Evolutionary conservation across 768 basidiomycete species (phyloP), one percentile per base, ranked within the genome.

Genomic region (Serendipita sp.): DNA sequence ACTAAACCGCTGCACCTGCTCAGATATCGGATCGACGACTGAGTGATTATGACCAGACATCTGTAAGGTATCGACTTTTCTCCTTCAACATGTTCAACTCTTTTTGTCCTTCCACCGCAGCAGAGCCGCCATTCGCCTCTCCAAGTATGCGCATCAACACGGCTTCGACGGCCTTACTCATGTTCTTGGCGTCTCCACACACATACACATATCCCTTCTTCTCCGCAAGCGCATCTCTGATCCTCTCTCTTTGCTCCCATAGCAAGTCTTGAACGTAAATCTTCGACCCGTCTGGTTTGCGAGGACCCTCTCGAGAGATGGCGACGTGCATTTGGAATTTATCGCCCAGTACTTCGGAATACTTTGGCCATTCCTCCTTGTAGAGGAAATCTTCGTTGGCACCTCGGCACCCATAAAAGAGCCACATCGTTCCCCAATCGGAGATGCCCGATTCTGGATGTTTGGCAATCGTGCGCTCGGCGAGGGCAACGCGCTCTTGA

Each of bases 201-300:
- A 97, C 90, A 75, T 97, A 97, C 2, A 96, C 81, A 74, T 94
- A 95, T n/a, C 91, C 96, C 76, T 97, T 92, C 74, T 91, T 89
- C 68, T 89, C 89, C 68, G 96, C 79, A 69, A 99, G 91, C 16
- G 89, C 86, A 65, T 94, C 86, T 8, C 88, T 89, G 63, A 99
- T 81, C 65, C 84, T 80, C 73, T 85, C 85, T 65, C 85, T 80
- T 72, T 92, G 84, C 60, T 97, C 84, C 89, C 88, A 92, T 10
- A 99, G 77, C 65, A 97, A 78, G 75, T 99, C 92, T 76, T 99
- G 96, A n/a, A 99, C 96, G 76, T 99, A 99, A 71, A 95, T 90
- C 80, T 98, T 99, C 79, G 88, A 79, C 30, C 92, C 89, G 68
- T 93, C 92, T 3, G 89, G 82, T 74, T 88, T 90, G 24, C 71